Evolutionary conservation across 75 land plant species (phyloP).

Genomic region (Sequoia sempervirens): DNA sequence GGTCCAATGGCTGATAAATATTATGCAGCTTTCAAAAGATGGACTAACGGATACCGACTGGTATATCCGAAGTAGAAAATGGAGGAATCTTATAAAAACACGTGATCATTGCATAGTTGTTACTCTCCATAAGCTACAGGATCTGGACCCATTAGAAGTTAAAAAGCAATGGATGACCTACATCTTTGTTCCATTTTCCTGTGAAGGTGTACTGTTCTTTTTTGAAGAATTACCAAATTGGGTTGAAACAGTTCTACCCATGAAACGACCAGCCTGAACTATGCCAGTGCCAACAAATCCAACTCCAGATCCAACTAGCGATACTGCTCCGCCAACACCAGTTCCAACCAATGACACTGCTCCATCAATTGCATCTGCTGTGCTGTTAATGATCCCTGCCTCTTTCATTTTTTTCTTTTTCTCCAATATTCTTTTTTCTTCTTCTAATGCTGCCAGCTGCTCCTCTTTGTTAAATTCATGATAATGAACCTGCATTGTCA

Average conservation of each 20-base stretch:
- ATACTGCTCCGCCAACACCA: constrained; percentile 45
- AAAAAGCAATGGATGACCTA: constrained; percentile 5
- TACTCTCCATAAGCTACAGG: background rate
- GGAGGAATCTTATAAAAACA: background rate
- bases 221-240: constrained; percentile 21
- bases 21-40: constrained; percentile 2
- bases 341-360: constrained; percentile 58
- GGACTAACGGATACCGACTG: background rate
- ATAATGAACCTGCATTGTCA: constrained; percentile 58
- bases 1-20: background rate
- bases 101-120: background rate
- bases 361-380: constrained; percentile 82
- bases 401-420: constrained; percentile 61
- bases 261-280: constrained; percentile 74
- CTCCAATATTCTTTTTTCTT: constrained; percentile 70
- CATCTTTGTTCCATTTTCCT: constrained; percentile 11
- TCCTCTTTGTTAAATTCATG: constrained; percentile 82
- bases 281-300: constrained; percentile 71
- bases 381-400: constrained; percentile 70
- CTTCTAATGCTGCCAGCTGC: constrained; percentile 68
- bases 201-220: constrained; percentile 28
- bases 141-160: background rate
- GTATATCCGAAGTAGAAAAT: background rate
- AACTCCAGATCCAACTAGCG: constrained; percentile 40
- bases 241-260: constrained; percentile 56